Evolutionary conservation across 208 protist genomes (phyloP).

Genomic region (Trypanosoma brucei): DNA sequence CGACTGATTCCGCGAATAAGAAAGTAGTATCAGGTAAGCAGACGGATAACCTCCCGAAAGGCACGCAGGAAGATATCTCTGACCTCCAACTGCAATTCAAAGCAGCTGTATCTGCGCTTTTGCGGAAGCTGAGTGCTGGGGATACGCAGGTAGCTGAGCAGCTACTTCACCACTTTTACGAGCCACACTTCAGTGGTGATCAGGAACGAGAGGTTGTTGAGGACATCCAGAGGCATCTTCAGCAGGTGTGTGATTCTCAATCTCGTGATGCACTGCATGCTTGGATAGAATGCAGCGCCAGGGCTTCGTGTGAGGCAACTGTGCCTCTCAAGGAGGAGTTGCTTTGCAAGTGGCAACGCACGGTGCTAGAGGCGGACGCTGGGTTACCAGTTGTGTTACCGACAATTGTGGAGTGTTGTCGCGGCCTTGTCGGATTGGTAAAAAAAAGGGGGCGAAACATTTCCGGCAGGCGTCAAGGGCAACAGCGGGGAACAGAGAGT

Average conservation of each 20-base stretch:
- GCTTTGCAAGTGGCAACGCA: constrained; percentile 9
- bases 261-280: not conserved
- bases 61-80: not conserved
- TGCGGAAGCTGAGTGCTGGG: constrained; percentile 4
- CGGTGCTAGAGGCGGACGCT: constrained; percentile 5
- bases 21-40: too few species aligned
- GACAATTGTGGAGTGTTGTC: constrained; percentile 13
- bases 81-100: constrained; percentile 13
- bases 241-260: constrained; percentile 5
- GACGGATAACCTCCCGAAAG: not conserved
- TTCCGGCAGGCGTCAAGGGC: not conserved
- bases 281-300: constrained; percentile 4
- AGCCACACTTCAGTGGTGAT: not conserved
- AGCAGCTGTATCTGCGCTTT: constrained; percentile 1
- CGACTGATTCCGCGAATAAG: too few species aligned
- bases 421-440: constrained; percentile 1
- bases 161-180: constrained; percentile 8
- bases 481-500: not conserved
- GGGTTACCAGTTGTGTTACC: constrained; percentile 10
- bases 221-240: constrained; percentile 6
- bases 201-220: not conserved
- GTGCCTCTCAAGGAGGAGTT: constrained; percentile 8
- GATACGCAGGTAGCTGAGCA: not conserved
- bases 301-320: not conserved
- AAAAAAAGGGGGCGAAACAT: not conserved